These are phyloP conservation scores for Xylaria flabelliformis DNA, from an alignment of 495 filamentous ascomycete species.

Conservation along the genomic window DNA sequence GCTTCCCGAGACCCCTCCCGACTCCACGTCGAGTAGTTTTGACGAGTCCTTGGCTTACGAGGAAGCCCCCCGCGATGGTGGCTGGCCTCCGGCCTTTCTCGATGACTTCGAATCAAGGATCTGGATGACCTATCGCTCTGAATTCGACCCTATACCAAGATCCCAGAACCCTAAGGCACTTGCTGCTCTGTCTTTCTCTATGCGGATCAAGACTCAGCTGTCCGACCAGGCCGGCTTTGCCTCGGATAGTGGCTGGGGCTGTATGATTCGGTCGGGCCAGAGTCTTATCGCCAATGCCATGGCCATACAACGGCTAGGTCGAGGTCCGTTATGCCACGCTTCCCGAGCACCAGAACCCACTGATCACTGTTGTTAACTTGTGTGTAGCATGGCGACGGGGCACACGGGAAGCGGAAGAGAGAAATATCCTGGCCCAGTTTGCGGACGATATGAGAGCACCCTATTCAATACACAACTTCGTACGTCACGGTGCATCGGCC, in stretches of 20 bases:
- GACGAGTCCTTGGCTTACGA: conserved; percentile 57
- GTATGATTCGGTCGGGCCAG: conserved; percentile 98
- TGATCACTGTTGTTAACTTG: conserved; percentile 34
- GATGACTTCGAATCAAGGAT: conserved; percentile 91
- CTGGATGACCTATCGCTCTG: conserved; percentile 96
- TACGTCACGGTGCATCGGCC: conserved; percentile 81
- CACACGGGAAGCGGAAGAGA: conserved; percentile 66
- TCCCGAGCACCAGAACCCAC: background rate
- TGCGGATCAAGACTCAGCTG: conserved; percentile 82
- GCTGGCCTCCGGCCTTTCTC: conserved; percentile 87
- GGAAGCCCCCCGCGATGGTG: conserved; percentile 58
- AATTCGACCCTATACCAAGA: conserved; percentile 83
- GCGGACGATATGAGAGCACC: conserved; percentile 85
- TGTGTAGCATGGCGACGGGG: conserved; percentile 78
- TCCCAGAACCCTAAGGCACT: conserved; percentile 71
- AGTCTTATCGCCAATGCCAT: conserved; percentile 89
- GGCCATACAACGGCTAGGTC: conserved; percentile 71
- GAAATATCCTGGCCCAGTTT: conserved; percentile 78
- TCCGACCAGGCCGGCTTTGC: conserved; percentile 84
- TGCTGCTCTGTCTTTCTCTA: conserved; percentile 81
- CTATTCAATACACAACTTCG: conserved; percentile 96
- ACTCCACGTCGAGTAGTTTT: conserved; percentile 55
- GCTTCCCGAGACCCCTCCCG: conserved; percentile 51
- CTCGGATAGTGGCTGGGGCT: conserved; percentile 96
- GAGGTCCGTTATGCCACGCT: conserved; percentile 63